Conservation (phyloP, 768 basidiomycete species). For the Lentinula raphanica region DNA sequence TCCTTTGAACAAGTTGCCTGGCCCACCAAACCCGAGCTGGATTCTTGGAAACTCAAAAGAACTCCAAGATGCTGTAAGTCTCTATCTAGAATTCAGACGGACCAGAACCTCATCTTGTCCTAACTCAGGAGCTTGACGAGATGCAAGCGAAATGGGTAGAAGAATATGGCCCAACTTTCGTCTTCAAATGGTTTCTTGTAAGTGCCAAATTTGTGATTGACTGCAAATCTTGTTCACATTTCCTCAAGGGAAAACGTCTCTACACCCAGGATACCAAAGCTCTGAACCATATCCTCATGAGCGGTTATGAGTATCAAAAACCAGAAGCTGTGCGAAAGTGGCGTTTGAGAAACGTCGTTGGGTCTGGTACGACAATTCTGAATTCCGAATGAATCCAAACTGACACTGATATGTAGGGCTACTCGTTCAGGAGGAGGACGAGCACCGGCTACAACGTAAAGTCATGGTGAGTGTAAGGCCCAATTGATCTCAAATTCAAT, state of each 20-base stretch:
- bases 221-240: too few species aligned
- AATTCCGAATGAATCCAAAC: not conserved
- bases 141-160: slow-evolving; percentile 26
- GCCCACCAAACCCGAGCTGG: slow-evolving; percentile 26
- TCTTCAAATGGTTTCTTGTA: slow-evolving; percentile 23
- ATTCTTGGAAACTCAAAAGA: slow-evolving; percentile 29
- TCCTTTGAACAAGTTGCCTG: too few species aligned
- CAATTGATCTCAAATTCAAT: not conserved
- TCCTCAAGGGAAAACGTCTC: slow-evolving; percentile 29
- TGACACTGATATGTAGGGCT: slow-evolving; percentile 30
- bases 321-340: slow-evolving; percentile 21
- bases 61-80: slow-evolving; percentile 8
- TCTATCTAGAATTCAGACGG: too few species aligned
- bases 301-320: slow-evolving; percentile 38
- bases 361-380: slow-evolving; percentile 22
- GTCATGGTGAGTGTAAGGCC: slow-evolving; percentile 34
- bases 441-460: slow-evolving; percentile 40
- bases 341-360: slow-evolving; percentile 23
- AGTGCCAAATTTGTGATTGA: too few species aligned
- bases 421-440: slow-evolving; percentile 42
- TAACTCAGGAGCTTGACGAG: too few species aligned
- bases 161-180: slow-evolving; percentile 30
- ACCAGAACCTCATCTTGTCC: too few species aligned
- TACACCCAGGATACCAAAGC: slow-evolving; percentile 43
- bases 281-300: slow-evolving; percentile 41